Evolutionary conservation across 2,329 filamentous ascomycete genomes (phyloP).

Genomic region (Ascochyta viciae-villosae): DNA sequence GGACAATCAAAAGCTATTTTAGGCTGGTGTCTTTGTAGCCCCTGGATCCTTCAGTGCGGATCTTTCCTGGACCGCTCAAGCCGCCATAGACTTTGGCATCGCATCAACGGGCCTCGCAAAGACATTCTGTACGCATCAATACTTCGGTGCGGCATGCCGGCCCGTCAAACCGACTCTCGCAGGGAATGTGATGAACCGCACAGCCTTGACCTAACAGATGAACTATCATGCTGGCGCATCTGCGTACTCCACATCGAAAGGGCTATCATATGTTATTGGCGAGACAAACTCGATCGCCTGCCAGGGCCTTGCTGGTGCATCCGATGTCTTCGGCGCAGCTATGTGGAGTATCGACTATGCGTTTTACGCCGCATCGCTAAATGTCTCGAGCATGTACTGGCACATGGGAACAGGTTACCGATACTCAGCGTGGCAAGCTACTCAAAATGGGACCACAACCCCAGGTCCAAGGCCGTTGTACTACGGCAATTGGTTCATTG

Average conservation of each 20-base stretch:
- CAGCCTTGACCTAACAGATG: conserved; percentile 58
- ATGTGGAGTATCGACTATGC: conserved; percentile 71
- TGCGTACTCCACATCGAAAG: conserved; percentile 48
- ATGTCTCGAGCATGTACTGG: conserved; percentile 66
- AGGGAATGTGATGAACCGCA: conserved; percentile 71
- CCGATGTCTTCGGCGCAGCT: conserved; percentile 70
- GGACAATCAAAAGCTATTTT: conserved; percentile 17
- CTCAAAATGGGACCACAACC: conserved; percentile 64
- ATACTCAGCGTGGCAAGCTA: conserved; percentile 67
- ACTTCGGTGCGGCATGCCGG: conserved; percentile 24
- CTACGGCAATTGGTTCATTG: conserved; percentile 67
- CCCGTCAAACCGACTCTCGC: conserved; percentile 58
- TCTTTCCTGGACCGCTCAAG: conserved; percentile 18
- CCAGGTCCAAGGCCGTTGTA: conserved; percentile 55
- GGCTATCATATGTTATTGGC: conserved; percentile 63
- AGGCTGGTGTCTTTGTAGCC: conserved; percentile 23
- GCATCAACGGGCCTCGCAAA: conserved; percentile 14
- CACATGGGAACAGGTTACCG: conserved; percentile 70
- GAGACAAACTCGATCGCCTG: conserved; percentile 70
- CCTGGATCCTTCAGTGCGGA: conserved; percentile 20
- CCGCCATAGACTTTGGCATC: conserved; percentile 24
- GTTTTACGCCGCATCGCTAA: conserved; percentile 61
- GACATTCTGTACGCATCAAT: conserved; percentile 29
- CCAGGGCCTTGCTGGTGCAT: conserved; percentile 67
- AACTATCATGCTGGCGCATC: conserved; percentile 56